phyloP scores from a whole-genome alignment of 2,329 filamentous ascomycete genomes.

The Phyllosticta paracitricarpa region DNA sequence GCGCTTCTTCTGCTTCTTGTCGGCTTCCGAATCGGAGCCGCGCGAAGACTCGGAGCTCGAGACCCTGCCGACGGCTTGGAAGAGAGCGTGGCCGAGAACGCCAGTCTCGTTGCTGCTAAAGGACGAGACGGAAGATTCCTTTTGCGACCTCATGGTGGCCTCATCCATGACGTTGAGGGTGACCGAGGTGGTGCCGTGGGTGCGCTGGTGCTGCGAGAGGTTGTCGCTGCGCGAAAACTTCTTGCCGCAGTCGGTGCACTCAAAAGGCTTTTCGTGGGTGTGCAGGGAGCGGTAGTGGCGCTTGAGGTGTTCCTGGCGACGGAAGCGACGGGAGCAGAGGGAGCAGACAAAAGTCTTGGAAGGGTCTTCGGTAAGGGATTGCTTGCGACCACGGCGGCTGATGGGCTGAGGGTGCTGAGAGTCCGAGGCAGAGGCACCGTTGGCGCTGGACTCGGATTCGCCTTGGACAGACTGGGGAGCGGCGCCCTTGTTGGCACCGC shows the following conservation, averaged over 20 bases:
- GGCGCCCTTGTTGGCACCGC: conserved; percentile 21
- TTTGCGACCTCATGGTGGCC: conserved; percentile 40
- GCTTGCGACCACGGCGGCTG: conserved; percentile 93
- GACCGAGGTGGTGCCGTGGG: conserved; percentile 81
- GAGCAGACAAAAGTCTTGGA: conserved; percentile 98
- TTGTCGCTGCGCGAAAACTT: conserved; percentile 98
- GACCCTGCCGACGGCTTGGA: conserved; percentile 21
- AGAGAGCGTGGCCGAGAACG: conserved; percentile 29
- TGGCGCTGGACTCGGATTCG: conserved; percentile 33
- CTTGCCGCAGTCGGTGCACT: conserved; percentile 96
- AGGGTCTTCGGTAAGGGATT: conserved; percentile 93
- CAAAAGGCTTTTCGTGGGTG: conserved; percentile 97
- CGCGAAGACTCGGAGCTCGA: conserved; percentile 17
- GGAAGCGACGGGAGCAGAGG: conserved; percentile 92
- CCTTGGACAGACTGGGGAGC: conserved; percentile 25
- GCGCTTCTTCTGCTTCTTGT: conserved; percentile 48
- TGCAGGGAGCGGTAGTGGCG: conserved; percentile 97
- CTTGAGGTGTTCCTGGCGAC: conserved; percentile 96
- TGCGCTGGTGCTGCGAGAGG: conserved; percentile 88
- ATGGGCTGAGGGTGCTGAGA: conserved; percentile 41
- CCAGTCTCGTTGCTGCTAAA: conserved; percentile 28
- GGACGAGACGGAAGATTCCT: conserved; percentile 13
- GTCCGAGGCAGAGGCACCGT: conserved; percentile 36
- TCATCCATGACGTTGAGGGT: conserved; percentile 82
- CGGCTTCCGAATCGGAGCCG: conserved; percentile 30